Percentiles rank a stretch among this genome's conserved stretches.
These are phyloP conservation scores for Trametes gibbosa DNA, from an alignment of 768 basidiomycete genomes.

Conservation along the genomic window DNA sequence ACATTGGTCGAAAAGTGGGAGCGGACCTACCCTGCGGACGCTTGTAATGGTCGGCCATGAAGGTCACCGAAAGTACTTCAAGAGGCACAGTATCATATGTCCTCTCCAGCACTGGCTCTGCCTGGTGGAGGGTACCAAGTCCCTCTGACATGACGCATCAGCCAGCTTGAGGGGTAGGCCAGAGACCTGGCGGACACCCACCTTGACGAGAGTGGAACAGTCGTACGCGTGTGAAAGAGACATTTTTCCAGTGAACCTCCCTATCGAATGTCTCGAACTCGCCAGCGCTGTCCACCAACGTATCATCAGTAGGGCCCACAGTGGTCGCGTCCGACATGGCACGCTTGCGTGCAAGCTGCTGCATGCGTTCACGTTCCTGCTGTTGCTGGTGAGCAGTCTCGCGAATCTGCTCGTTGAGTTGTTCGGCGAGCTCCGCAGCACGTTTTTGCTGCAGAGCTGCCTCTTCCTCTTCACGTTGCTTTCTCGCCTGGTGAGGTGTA, in stretches of 20 bases:
- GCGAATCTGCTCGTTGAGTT: slow-evolving; percentile 63
- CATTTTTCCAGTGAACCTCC: slow-evolving; percentile 57
- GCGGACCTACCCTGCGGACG: slow-evolving; percentile 51
- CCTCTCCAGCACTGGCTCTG: slow-evolving; percentile 68
- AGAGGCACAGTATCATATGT: slow-evolving; percentile 52
- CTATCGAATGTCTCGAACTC: slow-evolving; percentile 59
- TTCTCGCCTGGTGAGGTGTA: slow-evolving; percentile 41
- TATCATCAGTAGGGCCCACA: slow-evolving; percentile 42
- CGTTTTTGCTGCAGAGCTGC: slow-evolving; percentile 49
- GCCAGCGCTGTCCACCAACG: slow-evolving; percentile 38
- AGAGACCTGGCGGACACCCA: slow-evolving; percentile 30
- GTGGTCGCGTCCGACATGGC: slow-evolving; percentile 73
- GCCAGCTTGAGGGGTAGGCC: too few species aligned
- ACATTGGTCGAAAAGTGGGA: too few species aligned
- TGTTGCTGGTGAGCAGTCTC: slow-evolving; percentile 62
- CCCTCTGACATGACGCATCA: slow-evolving; percentile 40
- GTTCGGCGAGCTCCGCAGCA: slow-evolving; percentile 51
- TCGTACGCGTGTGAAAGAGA: slow-evolving; percentile 62
- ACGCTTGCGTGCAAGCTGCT: slow-evolving; percentile 52
- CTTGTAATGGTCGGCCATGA: slow-evolving; percentile 66
- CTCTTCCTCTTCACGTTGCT: slow-evolving; percentile 54
- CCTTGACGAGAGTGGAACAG: slow-evolving; percentile 72
- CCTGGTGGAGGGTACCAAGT: slow-evolving; percentile 66
- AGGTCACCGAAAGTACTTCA: slow-evolving; percentile 65
- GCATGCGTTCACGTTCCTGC: slow-evolving; percentile 49